Evolutionary conservation across 306 rosid genomes (phyloP), one percentile per base, ranked within the genome.

Genomic region (Vigna nakashimae): DNA sequence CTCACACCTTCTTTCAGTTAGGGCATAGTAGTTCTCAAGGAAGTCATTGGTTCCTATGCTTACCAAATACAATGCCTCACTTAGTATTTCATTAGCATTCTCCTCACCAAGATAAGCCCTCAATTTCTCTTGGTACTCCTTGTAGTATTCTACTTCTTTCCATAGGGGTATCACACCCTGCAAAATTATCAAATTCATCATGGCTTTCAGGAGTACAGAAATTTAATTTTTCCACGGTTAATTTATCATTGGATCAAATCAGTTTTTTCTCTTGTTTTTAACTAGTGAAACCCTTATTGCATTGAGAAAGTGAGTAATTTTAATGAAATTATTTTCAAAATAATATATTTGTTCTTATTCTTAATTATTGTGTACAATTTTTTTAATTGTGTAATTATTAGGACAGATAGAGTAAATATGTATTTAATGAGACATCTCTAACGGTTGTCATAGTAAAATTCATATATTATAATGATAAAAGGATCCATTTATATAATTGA

Each of bases 21-120:
- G 13, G 7, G 70, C 12, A 58, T 72, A 91, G 18, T 89, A 91
- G 69, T 91, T 91, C 57, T 86, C 96, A 4, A 91, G 79, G 49
- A 91, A 87, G 20, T 91, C 90, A 50, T 90, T 87, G 56, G 93
- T 90, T 74, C 93, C 93, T 18, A 84, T 40, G 78, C 93, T 89
- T 4, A 86, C 83, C 83, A 89, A 83, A 74, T 91, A 84, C 6
- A 91, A 50, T 5, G 96, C 84, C 50, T 87, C 91, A 0, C 74
- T 81, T 24, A 87, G 4, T 50, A 83, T 79, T 49, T 59, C 20
- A 26, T 81, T 86, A 2, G 90, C 90, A 64, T 84, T 89, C 22
- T 45, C 63, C 2, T 51, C 7, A 1, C 93, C 91, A 73, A 81
- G 38, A 52, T 81, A 16, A 34, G 65, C 81, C 56, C 73, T 84